Evolutionary conservation across 768 basidiomycete genomes (phyloP).

Genomic region (Kwoniella europaea): DNA sequence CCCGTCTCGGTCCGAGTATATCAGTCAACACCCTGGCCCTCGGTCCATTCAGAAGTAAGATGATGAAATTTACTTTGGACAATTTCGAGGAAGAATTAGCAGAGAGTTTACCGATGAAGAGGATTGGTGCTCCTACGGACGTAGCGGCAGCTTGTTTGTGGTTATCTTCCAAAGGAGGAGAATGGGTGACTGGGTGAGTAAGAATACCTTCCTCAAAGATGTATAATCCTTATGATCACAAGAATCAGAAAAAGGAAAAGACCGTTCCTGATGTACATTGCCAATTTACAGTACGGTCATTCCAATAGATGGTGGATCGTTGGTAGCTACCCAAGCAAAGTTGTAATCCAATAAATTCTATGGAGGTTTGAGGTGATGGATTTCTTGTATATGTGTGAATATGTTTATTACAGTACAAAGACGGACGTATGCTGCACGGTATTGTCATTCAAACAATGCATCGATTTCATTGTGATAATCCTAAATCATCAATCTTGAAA

Average conservation of each 20-base stretch:
- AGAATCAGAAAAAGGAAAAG: too few relatives aligned
- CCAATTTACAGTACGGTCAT: conserved; percentile 63
- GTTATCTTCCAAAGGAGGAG: conserved; percentile 67
- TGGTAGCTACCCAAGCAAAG: conserved; percentile 58
- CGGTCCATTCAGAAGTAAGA: conserved; percentile 62
- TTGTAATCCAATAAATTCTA: conserved; percentile 23
- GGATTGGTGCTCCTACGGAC: conserved; percentile 70
- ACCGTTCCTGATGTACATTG: too few relatives aligned
- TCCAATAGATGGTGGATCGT: conserved; percentile 67
- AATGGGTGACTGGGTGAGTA: conserved; percentile 66
- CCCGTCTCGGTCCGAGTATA: conserved; percentile 67
- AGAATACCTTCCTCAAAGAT: not conserved
- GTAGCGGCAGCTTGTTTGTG: conserved; percentile 70
- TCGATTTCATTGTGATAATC: not conserved
- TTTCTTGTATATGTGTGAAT: not conserved
- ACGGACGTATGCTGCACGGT: not conserved
- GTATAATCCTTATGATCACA: too few relatives aligned
- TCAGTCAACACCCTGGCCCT: conserved; percentile 70
- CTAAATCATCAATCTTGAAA: not conserved
- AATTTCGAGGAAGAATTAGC: conserved; percentile 62
- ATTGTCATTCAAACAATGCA: not conserved
- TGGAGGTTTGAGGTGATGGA: not conserved
- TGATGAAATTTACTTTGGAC: conserved; percentile 66
- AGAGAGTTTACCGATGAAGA: conserved; percentile 62
- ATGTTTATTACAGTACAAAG: too few relatives aligned